phyloP scores from a whole-genome alignment of 495 filamentous ascomycete genomes.

The Lasiosphaeria miniovina region DNA sequence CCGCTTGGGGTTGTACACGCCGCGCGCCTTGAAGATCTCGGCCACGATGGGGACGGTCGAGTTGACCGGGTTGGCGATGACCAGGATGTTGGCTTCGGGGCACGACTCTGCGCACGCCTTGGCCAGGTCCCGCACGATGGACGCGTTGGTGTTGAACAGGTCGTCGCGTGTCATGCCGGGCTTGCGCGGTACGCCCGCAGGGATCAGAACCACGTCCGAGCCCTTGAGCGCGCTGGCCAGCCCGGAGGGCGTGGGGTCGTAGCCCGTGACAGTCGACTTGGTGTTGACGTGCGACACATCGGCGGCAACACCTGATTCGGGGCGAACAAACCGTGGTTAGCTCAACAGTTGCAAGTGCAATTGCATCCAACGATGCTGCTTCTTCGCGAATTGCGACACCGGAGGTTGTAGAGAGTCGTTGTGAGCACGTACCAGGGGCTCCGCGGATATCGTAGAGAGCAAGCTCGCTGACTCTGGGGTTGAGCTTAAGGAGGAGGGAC shows the following conservation, averaged over 20 bases:
- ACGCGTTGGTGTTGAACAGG: constrained; percentile 99
- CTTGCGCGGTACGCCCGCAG: constrained; percentile 97
- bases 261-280: constrained; percentile 90
- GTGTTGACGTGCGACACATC: constrained; percentile 99
- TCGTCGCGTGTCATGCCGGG: constrained; percentile 99
- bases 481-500: constrained; percentile 96
- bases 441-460: constrained; percentile 96
- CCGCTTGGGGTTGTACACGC: constrained; percentile 97
- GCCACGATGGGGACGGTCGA: constrained; percentile 96
- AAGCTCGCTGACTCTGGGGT: constrained; percentile 85
- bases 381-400: too few relatives aligned
- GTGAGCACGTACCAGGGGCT: constrained; percentile 71
- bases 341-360: constrained; percentile 11
- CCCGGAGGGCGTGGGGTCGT: constrained; percentile 70
- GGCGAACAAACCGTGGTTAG: constrained; percentile 10
- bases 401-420: not conserved
- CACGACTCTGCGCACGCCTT: constrained; percentile 87
- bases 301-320: constrained; percentile 80
- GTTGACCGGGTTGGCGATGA: constrained; percentile 99
- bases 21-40: constrained; percentile 90
- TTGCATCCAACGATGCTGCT: constrained; percentile 13
- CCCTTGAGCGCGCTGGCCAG: constrained; percentile 76
- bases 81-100: constrained; percentile 91
- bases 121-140: constrained; percentile 96
- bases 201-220: constrained; percentile 92